Evolutionary conservation across 2,329 filamentous ascomycete genomes (phyloP).

Genomic region (Calonectria hawksworthii): DNA sequence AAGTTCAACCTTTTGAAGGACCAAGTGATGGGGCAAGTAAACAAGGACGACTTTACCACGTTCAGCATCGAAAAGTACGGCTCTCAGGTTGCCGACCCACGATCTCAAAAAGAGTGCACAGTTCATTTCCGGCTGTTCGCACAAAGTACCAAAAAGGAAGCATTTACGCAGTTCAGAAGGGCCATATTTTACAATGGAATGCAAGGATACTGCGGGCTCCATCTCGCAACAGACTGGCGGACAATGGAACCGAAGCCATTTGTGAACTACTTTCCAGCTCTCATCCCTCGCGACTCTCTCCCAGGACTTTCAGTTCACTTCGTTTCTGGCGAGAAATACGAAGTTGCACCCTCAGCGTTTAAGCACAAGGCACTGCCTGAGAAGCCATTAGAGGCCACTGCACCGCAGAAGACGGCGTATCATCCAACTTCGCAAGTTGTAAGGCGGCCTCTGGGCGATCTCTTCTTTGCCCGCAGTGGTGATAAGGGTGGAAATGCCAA

Average conservation of each 20-base stretch:
- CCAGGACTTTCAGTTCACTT: conserved; percentile 40
- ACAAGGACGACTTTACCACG: conserved; percentile 41
- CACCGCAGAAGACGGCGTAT: background rate
- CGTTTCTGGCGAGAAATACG: conserved; percentile 27
- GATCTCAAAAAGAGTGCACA: conserved; percentile 54
- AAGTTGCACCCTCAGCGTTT: background rate
- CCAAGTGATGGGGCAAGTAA: conserved; percentile 42
- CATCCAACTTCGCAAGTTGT: conserved; percentile 5
- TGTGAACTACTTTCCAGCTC: conserved; percentile 51
- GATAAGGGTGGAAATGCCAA: conserved; percentile 54
- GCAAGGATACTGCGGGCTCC: conserved; percentile 51
- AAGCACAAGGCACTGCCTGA: background rate
- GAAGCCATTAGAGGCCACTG: background rate
- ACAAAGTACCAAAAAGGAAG: conserved; percentile 45
- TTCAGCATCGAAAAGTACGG: conserved; percentile 50
- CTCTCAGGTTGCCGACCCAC: conserved; percentile 36
- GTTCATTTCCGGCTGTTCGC: conserved; percentile 59
- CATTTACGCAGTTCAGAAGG: conserved; percentile 37
- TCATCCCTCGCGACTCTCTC: conserved; percentile 24
- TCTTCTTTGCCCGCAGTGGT: conserved; percentile 49
- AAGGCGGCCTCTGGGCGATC: conserved; percentile 46
- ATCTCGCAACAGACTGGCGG: conserved; percentile 53
- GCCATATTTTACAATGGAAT: conserved; percentile 49
- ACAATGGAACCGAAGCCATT: conserved; percentile 51
- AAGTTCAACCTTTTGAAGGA: conserved; percentile 47